These are phyloP conservation scores for Chimonanthus salicifolius DNA, from an alignment of 164 flowering plant species.

Conservation along the genomic window DNA sequence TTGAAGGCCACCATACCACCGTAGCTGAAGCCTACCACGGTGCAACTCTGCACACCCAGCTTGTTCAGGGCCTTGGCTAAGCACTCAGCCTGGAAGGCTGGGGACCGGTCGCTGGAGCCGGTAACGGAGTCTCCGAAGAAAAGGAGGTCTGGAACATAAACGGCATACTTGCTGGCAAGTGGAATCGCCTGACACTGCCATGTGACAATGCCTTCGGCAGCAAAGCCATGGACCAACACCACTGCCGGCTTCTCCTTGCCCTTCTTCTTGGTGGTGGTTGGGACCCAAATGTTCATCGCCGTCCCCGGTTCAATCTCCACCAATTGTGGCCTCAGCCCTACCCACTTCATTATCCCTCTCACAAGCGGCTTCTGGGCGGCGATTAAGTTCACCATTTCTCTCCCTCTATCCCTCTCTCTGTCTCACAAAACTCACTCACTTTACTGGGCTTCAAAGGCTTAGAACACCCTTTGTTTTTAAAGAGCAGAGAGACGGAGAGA, in stretches of 20 bases:
- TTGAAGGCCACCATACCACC: constrained; percentile 88
- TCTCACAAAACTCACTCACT: background rate
- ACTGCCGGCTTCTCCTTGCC: constrained; percentile 39
- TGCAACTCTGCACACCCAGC: constrained; percentile 57
- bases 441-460: background rate
- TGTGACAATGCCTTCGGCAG: constrained; percentile 76
- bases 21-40: constrained; percentile 73
- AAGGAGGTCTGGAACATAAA: constrained; percentile 75
- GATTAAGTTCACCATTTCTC: constrained; percentile 82
- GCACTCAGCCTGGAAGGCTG: constrained; percentile 62
- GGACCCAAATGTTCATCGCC: constrained; percentile 80
- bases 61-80: constrained; percentile 41
- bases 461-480: background rate
- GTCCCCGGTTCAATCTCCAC: constrained; percentile 76
- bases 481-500: background rate
- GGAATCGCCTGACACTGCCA: constrained; percentile 88
- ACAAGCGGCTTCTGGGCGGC: constrained; percentile 72
- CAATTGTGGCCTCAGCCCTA: constrained; percentile 53
- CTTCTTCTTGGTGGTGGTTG: constrained; percentile 13
- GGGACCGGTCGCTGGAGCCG: constrained; percentile 47
- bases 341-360: constrained; percentile 71
- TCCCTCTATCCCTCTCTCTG: constrained; percentile 2
- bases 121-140: constrained; percentile 67
- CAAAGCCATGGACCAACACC: constrained; percentile 73
- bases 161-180: constrained; percentile 49